A percentile compares a stretch with the other conserved stretches of the same genome.
Conservation (phyloP, 768 basidiomycete genomes). For the Agaricus bisporus region DNA sequence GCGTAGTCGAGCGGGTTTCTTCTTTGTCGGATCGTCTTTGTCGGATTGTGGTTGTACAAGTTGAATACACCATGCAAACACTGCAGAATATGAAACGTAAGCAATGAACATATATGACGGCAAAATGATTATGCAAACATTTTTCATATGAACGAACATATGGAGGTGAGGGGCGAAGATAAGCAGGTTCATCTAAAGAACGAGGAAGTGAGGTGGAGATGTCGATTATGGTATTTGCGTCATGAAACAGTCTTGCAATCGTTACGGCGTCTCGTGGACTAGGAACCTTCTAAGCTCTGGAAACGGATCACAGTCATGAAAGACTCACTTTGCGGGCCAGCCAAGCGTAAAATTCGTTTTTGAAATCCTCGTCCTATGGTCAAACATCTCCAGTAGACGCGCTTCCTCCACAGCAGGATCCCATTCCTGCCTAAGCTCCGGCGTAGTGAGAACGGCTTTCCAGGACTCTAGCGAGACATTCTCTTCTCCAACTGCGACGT, state of each 20-base stretch:
- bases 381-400: constrained; percentile 78
- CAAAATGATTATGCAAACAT: constrained; percentile 29
- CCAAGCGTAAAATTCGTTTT: constrained; percentile 91
- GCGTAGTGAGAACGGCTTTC: constrained; percentile 77
- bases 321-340: constrained; percentile 91
- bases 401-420: constrained; percentile 90
- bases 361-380: constrained; percentile 76
- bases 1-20: constrained; percentile 48
- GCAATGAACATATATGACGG: constrained; percentile 3
- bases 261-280: constrained; percentile 94
- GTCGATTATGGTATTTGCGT: constrained; percentile 79
- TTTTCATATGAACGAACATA: constrained; percentile 86
- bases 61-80: constrained; percentile 96
- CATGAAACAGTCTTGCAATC: constrained; percentile 80
- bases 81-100: constrained; percentile 26
- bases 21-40: constrained; percentile 22
- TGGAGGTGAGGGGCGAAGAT: constrained; percentile 86
- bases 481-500: constrained; percentile 66
- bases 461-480: constrained; percentile 63
- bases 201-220: constrained; percentile 92
- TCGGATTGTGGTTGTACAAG: constrained; percentile 34
- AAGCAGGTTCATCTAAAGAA: constrained; percentile 85
- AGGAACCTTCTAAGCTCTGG: constrained; percentile 11
- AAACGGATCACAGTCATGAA: neutral
- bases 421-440: constrained; percentile 87